Evolutionary conservation across 768 basidiomycete species (phyloP).

Genomic region (Serendipita sp.): DNA sequence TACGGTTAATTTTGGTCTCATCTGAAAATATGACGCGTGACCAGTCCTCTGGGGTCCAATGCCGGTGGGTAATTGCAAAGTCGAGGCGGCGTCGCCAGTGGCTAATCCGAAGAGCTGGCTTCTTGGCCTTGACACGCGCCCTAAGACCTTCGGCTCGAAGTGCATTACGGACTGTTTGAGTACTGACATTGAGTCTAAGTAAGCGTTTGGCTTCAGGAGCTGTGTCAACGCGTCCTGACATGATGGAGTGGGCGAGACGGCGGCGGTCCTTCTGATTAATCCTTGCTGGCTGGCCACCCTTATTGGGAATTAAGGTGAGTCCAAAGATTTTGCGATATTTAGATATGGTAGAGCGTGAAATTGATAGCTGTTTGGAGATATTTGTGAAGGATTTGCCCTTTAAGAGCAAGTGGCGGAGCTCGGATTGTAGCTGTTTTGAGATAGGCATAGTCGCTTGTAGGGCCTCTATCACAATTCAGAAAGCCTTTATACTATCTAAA

Average conservation of each 20-base stretch:
- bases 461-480: background rate
- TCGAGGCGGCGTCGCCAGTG: background rate
- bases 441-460: background rate
- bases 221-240: background rate
- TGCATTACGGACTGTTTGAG: background rate
- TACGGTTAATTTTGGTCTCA: constrained; percentile 6
- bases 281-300: background rate
- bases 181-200: background rate
- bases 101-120: background rate
- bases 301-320: background rate
- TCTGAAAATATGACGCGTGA: background rate
- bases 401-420: too few relatives aligned
- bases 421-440: background rate
- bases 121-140: constrained; percentile 3
- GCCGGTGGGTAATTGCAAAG: background rate
- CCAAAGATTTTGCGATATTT: background rate
- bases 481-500: background rate
- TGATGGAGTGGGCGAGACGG: background rate
- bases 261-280: background rate
- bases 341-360: too few relatives aligned
- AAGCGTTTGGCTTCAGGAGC: background rate
- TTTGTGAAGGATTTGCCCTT: background rate
- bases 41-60: constrained; percentile 8
- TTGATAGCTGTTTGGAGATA: background rate
- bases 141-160: background rate